Conservation (phyloP, 176 grass and related monocot species). For the Aegilops umbellulata region DNA sequence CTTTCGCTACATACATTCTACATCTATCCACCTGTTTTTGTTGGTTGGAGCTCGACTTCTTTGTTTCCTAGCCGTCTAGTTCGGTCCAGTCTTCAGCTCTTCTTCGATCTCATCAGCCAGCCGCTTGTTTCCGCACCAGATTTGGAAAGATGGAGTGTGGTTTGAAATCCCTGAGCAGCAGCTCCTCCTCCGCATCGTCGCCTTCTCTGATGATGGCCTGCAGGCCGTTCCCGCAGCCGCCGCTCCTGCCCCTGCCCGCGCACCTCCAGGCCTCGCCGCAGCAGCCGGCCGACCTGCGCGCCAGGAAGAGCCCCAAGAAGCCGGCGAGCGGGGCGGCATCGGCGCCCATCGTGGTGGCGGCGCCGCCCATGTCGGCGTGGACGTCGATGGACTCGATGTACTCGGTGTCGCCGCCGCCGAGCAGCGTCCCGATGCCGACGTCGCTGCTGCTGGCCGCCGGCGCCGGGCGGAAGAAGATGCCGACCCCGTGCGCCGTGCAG, state of each 20-base stretch:
- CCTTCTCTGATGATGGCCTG: constrained; percentile 8
- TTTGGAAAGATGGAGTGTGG: constrained; percentile 24
- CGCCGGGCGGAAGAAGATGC: constrained; percentile 23
- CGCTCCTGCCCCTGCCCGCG: constrained; percentile 54
- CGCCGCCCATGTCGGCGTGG: constrained; percentile 15
- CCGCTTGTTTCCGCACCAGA: neutral
- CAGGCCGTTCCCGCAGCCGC: constrained; percentile 21
- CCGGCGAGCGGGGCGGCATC: constrained; percentile 11
- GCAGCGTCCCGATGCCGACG: constrained; percentile 81
- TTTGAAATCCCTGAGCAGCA: constrained; percentile 33
- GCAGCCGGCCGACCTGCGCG: neutral
- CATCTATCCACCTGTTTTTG: constrained; percentile 6
- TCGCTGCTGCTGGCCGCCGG: constrained; percentile 36
- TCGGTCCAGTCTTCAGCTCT: too few relatives aligned
- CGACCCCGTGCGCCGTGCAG: constrained; percentile 38
- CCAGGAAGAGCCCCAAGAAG: constrained; percentile 30
- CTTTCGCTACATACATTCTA: neutral
- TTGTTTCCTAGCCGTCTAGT: too few relatives aligned
- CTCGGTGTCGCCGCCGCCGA: constrained; percentile 74
- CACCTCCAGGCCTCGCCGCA: constrained; percentile 4
- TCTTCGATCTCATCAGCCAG: neutral
- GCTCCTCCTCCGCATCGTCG: neutral
- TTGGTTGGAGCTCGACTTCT: neutral
- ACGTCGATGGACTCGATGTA: constrained; percentile 44
- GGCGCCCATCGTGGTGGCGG: constrained; percentile 26